phyloP scores from a whole-genome alignment of 192 early-diverging fungal genomes.

The Pecoramyces ruminantium region DNA sequence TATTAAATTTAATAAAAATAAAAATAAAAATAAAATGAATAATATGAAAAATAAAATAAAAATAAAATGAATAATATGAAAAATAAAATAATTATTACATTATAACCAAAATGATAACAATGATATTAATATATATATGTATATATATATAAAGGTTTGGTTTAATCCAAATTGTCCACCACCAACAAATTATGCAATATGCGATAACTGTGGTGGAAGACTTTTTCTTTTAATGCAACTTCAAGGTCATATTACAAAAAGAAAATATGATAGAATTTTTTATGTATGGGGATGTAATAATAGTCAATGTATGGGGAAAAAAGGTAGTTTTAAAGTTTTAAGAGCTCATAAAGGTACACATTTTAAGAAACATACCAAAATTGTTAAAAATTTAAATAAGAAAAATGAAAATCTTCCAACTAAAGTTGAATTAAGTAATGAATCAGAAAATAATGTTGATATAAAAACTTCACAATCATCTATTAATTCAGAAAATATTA shows the following conservation, averaged over 20 bases:
- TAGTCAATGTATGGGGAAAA: slow-evolving; percentile 49
- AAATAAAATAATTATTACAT: too few relatives aligned
- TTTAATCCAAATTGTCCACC: slow-evolving; percentile 2
- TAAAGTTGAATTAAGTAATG: background rate
- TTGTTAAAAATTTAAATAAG: background rate
- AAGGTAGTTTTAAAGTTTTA: slow-evolving; percentile 31
- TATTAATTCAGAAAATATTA: background rate
- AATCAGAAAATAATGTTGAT: background rate
- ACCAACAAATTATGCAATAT: slow-evolving; percentile 9
- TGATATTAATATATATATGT: too few relatives aligned
- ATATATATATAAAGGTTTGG: slow-evolving; percentile 8
- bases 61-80: too few relatives aligned
- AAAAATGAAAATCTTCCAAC: background rate
- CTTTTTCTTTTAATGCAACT: slow-evolving; percentile 58
- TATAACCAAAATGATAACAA: too few relatives aligned
- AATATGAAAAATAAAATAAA: too few relatives aligned
- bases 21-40: too few relatives aligned
- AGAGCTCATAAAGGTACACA: slow-evolving; percentile 23
- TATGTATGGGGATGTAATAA: slow-evolving; percentile 72
- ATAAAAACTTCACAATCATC: background rate
- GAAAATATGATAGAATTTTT: slow-evolving; percentile 50
- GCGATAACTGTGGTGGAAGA: slow-evolving; percentile 31
- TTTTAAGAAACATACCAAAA: background rate
- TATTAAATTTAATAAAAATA: too few relatives aligned
- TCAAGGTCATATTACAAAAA: slow-evolving; percentile 52